These are phyloP conservation scores for Ophiocordyceps robertsii DNA, from an alignment of 2,329 filamentous ascomycete genomes.

Conservation along the genomic window DNA sequence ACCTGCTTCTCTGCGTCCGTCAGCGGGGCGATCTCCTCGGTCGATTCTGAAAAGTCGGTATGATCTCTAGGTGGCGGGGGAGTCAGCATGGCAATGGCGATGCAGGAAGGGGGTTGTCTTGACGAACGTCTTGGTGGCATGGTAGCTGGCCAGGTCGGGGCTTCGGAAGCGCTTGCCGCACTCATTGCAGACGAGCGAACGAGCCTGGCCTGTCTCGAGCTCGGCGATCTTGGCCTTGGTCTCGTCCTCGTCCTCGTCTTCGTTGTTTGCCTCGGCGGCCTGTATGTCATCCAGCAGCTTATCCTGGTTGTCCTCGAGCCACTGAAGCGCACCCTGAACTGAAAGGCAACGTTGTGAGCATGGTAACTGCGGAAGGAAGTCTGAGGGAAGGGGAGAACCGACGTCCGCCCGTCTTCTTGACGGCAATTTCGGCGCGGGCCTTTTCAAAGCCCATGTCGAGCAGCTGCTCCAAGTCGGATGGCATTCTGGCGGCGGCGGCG, in stretches of 20 bases:
- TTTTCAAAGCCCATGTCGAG: conserved; percentile 72
- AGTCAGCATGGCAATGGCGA: conserved; percentile 1
- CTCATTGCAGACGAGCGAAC: conserved; percentile 84
- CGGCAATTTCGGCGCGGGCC: conserved; percentile 66
- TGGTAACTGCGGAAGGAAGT: not conserved
- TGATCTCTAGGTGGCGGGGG: conserved; percentile 47
- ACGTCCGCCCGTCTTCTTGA: conserved; percentile 74
- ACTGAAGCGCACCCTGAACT: conserved; percentile 87
- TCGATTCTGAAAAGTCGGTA: conserved; percentile 83
- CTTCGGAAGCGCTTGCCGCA: conserved; percentile 85
- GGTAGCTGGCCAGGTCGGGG: conserved; percentile 71
- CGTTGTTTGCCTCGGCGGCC: conserved; percentile 22
- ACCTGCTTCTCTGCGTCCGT: conserved; percentile 84
- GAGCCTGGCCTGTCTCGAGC: conserved; percentile 55
- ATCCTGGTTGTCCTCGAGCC: conserved; percentile 87
- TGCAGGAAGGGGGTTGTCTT: not conserved
- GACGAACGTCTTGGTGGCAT: conserved; percentile 69
- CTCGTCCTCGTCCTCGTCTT: conserved; percentile 34
- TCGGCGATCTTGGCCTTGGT: conserved; percentile 45
- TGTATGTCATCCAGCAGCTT: conserved; percentile 74
- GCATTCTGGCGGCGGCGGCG: conserved; percentile 30
- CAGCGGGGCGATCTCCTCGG: conserved; percentile 78
- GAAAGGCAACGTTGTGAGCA: not conserved
- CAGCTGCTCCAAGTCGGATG: conserved; percentile 46
- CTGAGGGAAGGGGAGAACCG: not conserved